phyloP scores from a whole-genome alignment of 176 grass and related monocot genomes.

The Aegilops umbellulata region DNA sequence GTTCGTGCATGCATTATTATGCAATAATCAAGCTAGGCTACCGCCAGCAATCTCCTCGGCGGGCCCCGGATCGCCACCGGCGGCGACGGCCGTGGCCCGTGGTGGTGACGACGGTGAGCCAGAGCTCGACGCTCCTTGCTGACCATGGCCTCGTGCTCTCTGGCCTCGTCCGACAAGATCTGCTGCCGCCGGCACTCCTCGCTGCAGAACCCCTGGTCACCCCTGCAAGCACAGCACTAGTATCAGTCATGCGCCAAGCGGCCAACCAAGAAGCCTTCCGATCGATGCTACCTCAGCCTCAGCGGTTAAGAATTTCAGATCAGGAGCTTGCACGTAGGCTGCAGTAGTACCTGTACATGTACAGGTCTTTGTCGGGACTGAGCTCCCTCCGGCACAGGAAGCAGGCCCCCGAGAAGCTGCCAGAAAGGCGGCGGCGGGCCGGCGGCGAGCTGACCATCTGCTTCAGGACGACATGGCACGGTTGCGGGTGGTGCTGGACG shows the following conservation, averaged over 20 bases:
- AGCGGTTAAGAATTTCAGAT: not conserved
- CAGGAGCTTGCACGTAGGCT: not conserved
- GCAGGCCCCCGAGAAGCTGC: constrained; percentile 51
- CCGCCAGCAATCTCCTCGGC: constrained; percentile 30
- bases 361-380: constrained; percentile 38
- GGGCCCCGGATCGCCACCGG: not conserved
- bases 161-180: constrained; percentile 49
- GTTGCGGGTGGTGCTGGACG: constrained; percentile 18
- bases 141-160: constrained; percentile 30
- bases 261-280: not conserved
- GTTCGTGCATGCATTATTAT: not conserved
- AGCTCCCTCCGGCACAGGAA: constrained; percentile 60
- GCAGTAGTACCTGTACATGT: constrained; percentile 63
- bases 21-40: constrained; percentile 14
- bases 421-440: not conserved
- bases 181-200: constrained; percentile 54
- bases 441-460: constrained; percentile 29
- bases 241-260: not conserved
- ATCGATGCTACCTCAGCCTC: not conserved
- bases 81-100: not conserved
- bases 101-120: constrained; percentile 10
- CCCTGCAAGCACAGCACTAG: constrained; percentile 25
- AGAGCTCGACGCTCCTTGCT: constrained; percentile 21
- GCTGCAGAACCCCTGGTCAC: constrained; percentile 77
- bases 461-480: constrained; percentile 56